These are phyloP conservation scores for Malus domestica DNA, from an alignment of 306 rosid genomes.

Conservation along the genomic window DNA sequence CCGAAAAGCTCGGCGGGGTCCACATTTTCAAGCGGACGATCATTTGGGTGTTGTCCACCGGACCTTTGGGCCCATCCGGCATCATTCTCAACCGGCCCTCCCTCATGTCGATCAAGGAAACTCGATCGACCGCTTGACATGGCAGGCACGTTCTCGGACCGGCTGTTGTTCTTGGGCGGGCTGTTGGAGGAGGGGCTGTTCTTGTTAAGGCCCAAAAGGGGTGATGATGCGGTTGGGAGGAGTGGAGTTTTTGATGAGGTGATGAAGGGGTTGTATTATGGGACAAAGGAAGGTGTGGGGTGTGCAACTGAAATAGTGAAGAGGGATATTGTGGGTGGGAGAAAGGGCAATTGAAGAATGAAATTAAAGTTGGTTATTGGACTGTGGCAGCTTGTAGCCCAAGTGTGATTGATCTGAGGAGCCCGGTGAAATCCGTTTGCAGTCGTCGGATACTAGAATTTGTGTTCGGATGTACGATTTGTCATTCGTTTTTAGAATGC, in stretches of 20 bases:
- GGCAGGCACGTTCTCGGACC: conserved; percentile 50
- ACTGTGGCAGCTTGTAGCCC: conserved; percentile 87
- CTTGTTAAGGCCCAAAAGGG: conserved; percentile 50
- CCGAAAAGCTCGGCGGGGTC: conserved; percentile 81
- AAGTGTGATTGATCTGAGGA: conserved; percentile 46
- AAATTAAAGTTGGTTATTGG: conserved; percentile 74
- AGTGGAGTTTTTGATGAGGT: conserved; percentile 82
- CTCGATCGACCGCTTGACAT: conserved; percentile 61
- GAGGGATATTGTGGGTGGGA: conserved; percentile 86
- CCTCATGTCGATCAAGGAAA: conserved; percentile 80
- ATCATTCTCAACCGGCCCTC: conserved; percentile 78
- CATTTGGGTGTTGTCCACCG: conserved; percentile 51
- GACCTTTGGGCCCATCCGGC: conserved; percentile 73
- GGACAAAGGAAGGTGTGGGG: conserved; percentile 69
- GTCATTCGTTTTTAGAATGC: neutral
- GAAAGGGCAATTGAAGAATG: conserved; percentile 56
- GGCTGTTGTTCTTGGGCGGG: conserved; percentile 85
- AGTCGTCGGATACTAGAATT: neutral
- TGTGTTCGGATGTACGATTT: neutral
- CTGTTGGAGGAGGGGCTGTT: conserved; percentile 67
- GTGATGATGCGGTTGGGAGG: conserved; percentile 28
- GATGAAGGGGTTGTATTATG: conserved; percentile 76
- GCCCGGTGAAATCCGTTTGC: conserved; percentile 32
- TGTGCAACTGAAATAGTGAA: conserved; percentile 85
- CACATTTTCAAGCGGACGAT: conserved; percentile 80